These are phyloP conservation scores for Komagataella phaffii DNA, from an alignment of 805 yeast genomes.

Conservation along the genomic window DNA sequence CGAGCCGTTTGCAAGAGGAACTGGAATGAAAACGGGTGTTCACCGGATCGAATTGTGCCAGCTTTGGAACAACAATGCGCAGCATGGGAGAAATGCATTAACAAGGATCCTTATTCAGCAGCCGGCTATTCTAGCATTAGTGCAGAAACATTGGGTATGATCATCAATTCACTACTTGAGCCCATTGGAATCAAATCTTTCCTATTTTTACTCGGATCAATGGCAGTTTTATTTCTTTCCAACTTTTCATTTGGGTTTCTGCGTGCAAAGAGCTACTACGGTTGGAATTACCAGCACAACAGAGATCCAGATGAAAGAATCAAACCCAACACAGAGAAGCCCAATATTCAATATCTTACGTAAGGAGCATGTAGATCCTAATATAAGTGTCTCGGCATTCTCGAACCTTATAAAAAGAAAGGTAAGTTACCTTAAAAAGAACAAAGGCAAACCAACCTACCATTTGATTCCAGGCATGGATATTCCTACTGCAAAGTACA, in stretches of 20 bases:
- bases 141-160: conserved; percentile 49
- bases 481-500: neutral
- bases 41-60: conserved; percentile 39
- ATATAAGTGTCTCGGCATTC: neutral
- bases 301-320: neutral
- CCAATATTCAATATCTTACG: neutral
- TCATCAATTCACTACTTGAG: conserved; percentile 50
- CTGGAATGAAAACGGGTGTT: conserved; percentile 44
- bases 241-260: conserved; percentile 59
- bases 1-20: conserved; percentile 38
- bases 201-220: conserved; percentile 19
- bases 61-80: conserved; percentile 43
- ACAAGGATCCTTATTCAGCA: conserved; percentile 32
- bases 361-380: neutral
- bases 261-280: conserved; percentile 38
- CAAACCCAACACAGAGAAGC: neutral
- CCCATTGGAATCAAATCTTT: conserved; percentile 55
- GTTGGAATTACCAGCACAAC: conserved; percentile 10
- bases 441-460: neutral
- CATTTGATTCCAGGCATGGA: neutral
- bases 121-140: conserved; percentile 42
- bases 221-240: conserved; percentile 35
- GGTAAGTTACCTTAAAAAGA: neutral
- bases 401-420: neutral
- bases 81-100: conserved; percentile 57